These are phyloP conservation scores for Cunninghamia lanceolata DNA, from an alignment of 75 land plant species.

Conservation along the genomic window DNA sequence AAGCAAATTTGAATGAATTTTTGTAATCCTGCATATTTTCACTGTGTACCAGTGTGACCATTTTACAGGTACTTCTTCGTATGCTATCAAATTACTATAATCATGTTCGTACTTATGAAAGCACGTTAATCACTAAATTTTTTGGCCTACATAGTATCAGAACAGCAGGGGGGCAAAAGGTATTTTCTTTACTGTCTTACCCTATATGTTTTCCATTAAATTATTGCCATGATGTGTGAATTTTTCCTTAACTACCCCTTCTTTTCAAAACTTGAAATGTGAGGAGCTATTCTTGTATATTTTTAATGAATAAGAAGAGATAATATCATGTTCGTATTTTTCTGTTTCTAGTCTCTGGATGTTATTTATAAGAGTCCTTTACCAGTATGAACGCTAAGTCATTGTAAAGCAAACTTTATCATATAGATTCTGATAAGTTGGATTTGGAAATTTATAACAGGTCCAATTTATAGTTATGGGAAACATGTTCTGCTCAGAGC, in stretches of 20 bases:
- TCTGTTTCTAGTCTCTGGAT: not conserved
- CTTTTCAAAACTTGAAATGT: not conserved
- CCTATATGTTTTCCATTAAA: not conserved
- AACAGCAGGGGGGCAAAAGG: conserved; percentile 74
- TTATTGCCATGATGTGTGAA: not conserved
- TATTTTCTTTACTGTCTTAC: not conserved
- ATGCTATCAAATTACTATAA: conserved; percentile 83
- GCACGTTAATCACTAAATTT: conserved; percentile 84
- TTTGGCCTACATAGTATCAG: conserved; percentile 88
- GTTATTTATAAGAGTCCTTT: not conserved
- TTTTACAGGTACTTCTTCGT: conserved; percentile 75
- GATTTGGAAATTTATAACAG: conserved; percentile 20
- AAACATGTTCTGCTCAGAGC: conserved; percentile 86
- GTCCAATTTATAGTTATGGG: conserved; percentile 82
- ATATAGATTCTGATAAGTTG: not conserved
- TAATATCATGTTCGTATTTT: not conserved
- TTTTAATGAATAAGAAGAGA: not conserved
- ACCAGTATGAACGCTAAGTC: not conserved
- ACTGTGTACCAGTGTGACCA: not conserved
- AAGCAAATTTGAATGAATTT: not conserved
- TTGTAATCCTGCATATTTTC: not conserved
- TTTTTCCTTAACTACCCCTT: not conserved
- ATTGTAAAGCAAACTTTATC: not conserved
- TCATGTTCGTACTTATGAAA: conserved; percentile 64
- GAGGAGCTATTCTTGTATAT: not conserved